These are phyloP conservation scores for Tolypocladium tropicale DNA, from an alignment of 2,329 filamentous ascomycete genomes.

Conservation along the genomic window DNA sequence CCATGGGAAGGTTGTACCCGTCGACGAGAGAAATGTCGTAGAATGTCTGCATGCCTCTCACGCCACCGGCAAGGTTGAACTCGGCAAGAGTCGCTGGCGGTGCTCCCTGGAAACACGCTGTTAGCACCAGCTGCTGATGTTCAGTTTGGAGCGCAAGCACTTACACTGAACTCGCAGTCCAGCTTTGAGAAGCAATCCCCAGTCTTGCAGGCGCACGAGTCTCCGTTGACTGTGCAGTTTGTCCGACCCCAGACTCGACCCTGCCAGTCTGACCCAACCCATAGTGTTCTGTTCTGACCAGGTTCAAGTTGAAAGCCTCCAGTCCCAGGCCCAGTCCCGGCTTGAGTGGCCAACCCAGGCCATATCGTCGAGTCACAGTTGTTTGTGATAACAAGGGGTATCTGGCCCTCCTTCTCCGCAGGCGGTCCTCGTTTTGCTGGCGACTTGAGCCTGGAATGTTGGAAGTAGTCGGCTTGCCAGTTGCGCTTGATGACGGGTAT, in stretches of 20 bases:
- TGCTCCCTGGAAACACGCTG: constrained; percentile 40
- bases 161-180: constrained; percentile 58
- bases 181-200: constrained; percentile 67
- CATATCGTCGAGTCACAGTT: constrained; percentile 61
- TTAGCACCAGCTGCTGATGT: not conserved
- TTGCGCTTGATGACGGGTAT: constrained; percentile 7
- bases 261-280: constrained; percentile 65
- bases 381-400: constrained; percentile 62
- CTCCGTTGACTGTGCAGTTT: constrained; percentile 66
- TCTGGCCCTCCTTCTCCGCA: constrained; percentile 23
- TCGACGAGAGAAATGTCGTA: constrained; percentile 82
- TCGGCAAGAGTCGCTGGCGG: constrained; percentile 70
- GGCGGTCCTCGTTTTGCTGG: constrained; percentile 20
- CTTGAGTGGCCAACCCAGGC: constrained; percentile 66
- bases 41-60: constrained; percentile 53
- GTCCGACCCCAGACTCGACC: constrained; percentile 76
- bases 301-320: constrained; percentile 58
- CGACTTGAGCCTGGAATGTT: constrained; percentile 12
- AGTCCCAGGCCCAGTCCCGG: constrained; percentile 54
- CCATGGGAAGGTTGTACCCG: constrained; percentile 71
- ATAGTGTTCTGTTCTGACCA: constrained; percentile 48
- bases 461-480: constrained; percentile 17
- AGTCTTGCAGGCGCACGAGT: constrained; percentile 59
- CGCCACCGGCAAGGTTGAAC: constrained; percentile 63
- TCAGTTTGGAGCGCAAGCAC: constrained; percentile 13